phyloP scores from a whole-genome alignment of 2,329 filamentous ascomycete genomes.

The Trichoderma asperellum region DNA sequence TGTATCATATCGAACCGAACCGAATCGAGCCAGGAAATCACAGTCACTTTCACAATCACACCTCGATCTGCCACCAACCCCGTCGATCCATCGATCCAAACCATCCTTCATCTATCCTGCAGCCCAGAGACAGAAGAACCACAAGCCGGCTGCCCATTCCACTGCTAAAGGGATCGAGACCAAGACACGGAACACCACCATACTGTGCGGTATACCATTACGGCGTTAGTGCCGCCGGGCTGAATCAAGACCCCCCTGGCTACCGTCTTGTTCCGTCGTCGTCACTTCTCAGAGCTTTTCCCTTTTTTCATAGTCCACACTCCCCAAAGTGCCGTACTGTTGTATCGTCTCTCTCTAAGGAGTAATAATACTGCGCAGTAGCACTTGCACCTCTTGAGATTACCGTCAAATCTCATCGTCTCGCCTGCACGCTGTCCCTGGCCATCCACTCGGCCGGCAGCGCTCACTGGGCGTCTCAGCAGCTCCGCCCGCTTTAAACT shows the following conservation, averaged over 20 bases:
- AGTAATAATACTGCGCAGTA: neutral
- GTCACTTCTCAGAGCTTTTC: constrained; percentile 7
- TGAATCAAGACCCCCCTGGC: constrained; percentile 9
- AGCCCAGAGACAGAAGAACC: neutral
- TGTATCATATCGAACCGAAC: neutral
- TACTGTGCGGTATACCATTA: neutral
- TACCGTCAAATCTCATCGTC: neutral
- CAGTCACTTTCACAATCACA: neutral
- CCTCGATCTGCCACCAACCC: neutral
- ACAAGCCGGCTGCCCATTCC: neutral
- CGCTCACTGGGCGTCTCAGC: constrained; percentile 24
- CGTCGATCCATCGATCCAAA: neutral
- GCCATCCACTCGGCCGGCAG: constrained; percentile 19
- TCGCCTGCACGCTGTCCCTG: constrained; percentile 15
- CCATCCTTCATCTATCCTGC: neutral
- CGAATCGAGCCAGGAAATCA: neutral
- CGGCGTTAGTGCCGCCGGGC: constrained; percentile 1
- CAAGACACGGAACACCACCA: neutral
- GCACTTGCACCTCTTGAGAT: neutral
- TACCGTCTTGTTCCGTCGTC: constrained; percentile 3
- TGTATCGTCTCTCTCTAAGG: neutral
- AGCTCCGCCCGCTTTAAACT: constrained; percentile 22
- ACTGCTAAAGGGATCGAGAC: neutral
- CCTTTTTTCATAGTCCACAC: neutral
- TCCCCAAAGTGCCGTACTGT: neutral